Evolutionary conservation across 2,329 filamentous ascomycete species (phyloP), one percentile per base, ranked within the genome.

Genomic region (Fusarium sp.): DNA sequence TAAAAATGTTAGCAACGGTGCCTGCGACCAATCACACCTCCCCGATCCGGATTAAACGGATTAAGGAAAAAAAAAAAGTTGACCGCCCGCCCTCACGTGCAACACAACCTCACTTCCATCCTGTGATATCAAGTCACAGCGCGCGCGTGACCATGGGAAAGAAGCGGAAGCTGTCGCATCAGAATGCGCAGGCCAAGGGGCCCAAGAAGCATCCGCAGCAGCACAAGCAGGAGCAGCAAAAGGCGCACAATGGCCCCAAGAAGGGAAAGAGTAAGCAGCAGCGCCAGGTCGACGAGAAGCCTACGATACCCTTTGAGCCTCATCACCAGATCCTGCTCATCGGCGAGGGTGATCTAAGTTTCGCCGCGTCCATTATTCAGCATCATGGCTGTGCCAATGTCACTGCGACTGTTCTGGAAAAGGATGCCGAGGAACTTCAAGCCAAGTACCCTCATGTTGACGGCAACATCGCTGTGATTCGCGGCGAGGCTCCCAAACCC

Each of bases 291-390:
- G 76, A 80, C 54, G 68, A 78, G 48, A 48, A 68, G 27, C 90
- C 87, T 27, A 89, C 85, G 5, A 91, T 95, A 24, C 94, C 94
- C 18, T 95, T 96, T 82, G 82, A 86, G 27, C 84, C 88, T 43
- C 84, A 88, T 76, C 90, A 95, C 75, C 85, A 88, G 77, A 94
- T 96, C 72, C 90, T 97, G 8, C 89, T 96, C 4, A 84, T 96
- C 61, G 94, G 94, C 78, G 94, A 97, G 80, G 94, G 91, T 74
- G 94, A 97, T 82, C 90, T 97, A 79, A 95, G 92, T 81, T 96
- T 95, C 81, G 89, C 93, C 14, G 88, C 88, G 31, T 92, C 90
- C 2, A 86, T 96, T 3, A 86, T 92, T 62, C 82, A 87, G 63
- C 87, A 92, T 78, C 92, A 95, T 83, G 87, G 86, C 74, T 94